phyloP scores from a whole-genome alignment of 106 monocot genomes.

The Dendrobium catenatum region DNA sequence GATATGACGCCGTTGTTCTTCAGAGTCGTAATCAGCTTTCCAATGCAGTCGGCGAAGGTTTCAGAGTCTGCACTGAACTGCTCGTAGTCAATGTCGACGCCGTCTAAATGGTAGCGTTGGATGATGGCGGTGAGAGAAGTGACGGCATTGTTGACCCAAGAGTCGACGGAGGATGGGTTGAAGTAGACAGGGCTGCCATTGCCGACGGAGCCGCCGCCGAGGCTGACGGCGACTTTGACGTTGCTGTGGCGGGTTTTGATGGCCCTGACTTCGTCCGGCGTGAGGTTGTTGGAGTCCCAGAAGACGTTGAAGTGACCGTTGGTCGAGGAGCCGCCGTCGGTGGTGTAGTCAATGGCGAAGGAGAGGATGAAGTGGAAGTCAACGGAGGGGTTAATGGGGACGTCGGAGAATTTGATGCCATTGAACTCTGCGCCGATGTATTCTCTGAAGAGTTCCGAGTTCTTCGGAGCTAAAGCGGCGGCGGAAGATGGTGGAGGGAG shows the following conservation, averaged over 20 bases:
- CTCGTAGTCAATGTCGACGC: slow-evolving; percentile 57
- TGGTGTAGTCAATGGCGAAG: slow-evolving; percentile 24
- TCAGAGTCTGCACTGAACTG: slow-evolving; percentile 21
- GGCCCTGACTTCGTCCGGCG: slow-evolving; percentile 8
- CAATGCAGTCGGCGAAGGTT: slow-evolving; percentile 22
- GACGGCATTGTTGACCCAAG: slow-evolving; percentile 55
- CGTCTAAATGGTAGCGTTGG: slow-evolving; percentile 39
- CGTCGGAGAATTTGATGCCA: slow-evolving; percentile 43
- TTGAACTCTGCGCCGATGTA: slow-evolving; percentile 38
- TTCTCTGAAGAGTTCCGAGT: slow-evolving; percentile 18
- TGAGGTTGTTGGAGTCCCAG: slow-evolving; percentile 21
- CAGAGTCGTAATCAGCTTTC: slow-evolving; percentile 11
- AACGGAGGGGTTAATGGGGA: slow-evolving; percentile 30
- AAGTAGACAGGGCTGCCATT: slow-evolving; percentile 19
- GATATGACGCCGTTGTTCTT: slow-evolving; percentile 26
- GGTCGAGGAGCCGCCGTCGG: slow-evolving; percentile 1
- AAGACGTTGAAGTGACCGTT: slow-evolving; percentile 23
- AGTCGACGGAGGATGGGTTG: slow-evolving; percentile 25
- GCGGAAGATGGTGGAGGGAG: not conserved
- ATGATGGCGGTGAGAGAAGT: slow-evolving; percentile 35
- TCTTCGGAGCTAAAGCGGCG: not conserved
- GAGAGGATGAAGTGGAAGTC: slow-evolving; percentile 29
- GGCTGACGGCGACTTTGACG: slow-evolving; percentile 23
- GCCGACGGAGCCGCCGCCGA: slow-evolving; percentile 12
- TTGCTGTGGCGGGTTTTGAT: slow-evolving; percentile 10